Evolutionary conservation across 2,329 filamentous ascomycete species (phyloP), one percentile per base, ranked within the genome.

Genomic region (Lomentospora prolificans): DNA sequence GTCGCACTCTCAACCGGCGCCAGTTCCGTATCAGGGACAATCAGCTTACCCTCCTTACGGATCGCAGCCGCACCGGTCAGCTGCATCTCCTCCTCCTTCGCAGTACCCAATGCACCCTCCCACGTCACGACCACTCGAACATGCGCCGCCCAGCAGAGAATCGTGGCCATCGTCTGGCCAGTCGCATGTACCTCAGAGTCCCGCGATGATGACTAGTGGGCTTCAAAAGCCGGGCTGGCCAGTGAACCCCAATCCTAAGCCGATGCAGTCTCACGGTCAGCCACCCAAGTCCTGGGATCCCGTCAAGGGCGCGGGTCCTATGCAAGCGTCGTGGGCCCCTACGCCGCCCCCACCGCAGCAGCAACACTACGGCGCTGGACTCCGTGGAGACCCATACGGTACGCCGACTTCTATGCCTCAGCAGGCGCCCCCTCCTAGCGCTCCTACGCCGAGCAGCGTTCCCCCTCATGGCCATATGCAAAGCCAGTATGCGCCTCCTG

Each of bases 41-140:
- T 61, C 68, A 1, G 68, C 70, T 3, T 79, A 79, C 55, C 33
- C 59, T 58, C 65, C 72, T 7, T 77, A 74, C 52, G 71, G 69
- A 4, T 64, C 64, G 4, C 72, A 71, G 36, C 62, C 69, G 30
- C 62, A 67, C 3, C 74, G 74, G 60, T 63, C 65, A 67, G 70
- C 57, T 12, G 69, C 71, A 22, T 72, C 73, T n/a, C 77, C 78
- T 5, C 75, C 79, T n/a, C 72, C 76, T n/a, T 73, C 76, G 19
- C 80, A 81, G 60, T 83, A 82, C 57, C 69, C 73, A 0, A 65
- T 71, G 8, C 78, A 82, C 62, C 69, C 71, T n/a, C 62, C 72
- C 22, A 64, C 30, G 1, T 63, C 74, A 10, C 70, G 74, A 27
- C 66, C 70, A 9, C 72, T 76, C 19, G 77, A 80, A 50, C 60